phyloP scores from a whole-genome alignment of 305 asterid species.

The Solanum hybrid region DNA sequence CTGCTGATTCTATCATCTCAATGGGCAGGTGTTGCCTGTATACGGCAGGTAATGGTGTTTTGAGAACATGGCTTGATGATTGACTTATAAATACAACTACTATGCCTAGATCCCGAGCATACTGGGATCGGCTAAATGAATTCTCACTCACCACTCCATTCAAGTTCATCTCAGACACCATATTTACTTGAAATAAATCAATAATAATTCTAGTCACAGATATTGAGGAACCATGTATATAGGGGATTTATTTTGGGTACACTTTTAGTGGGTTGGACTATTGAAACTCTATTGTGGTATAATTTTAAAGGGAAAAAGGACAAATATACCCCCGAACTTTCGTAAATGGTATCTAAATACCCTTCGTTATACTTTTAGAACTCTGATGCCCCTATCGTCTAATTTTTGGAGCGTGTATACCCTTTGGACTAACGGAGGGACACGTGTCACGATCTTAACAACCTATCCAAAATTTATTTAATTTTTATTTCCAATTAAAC shows the following conservation, averaged over 20 bases:
- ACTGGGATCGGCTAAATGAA: not conserved
- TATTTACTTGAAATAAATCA: not conserved
- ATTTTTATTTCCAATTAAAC: too few species aligned
- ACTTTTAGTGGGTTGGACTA: not conserved
- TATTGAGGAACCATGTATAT: not conserved
- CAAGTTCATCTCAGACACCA: not conserved
- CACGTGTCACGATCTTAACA: too few species aligned
- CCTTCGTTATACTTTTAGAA: too few species aligned
- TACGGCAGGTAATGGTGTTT: constrained; percentile 47
- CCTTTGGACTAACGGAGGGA: too few species aligned
- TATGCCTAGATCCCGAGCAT: not conserved
- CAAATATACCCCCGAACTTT: too few species aligned
- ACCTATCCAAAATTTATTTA: too few species aligned
- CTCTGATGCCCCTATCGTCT: too few species aligned
- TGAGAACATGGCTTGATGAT: not conserved
- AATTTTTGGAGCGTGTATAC: too few species aligned
- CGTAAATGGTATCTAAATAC: too few species aligned
- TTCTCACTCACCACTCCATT: not conserved
- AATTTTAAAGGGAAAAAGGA: not conserved
- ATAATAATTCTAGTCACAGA: not conserved
- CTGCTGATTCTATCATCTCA: constrained; percentile 69
- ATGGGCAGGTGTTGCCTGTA: constrained; percentile 70
- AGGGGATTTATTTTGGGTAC: not conserved
- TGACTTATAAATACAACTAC: not conserved
- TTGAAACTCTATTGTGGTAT: not conserved